phyloP scores from a whole-genome alignment of 2,329 filamentous ascomycete species.

The Stachybotrys chlorohalonatus region DNA sequence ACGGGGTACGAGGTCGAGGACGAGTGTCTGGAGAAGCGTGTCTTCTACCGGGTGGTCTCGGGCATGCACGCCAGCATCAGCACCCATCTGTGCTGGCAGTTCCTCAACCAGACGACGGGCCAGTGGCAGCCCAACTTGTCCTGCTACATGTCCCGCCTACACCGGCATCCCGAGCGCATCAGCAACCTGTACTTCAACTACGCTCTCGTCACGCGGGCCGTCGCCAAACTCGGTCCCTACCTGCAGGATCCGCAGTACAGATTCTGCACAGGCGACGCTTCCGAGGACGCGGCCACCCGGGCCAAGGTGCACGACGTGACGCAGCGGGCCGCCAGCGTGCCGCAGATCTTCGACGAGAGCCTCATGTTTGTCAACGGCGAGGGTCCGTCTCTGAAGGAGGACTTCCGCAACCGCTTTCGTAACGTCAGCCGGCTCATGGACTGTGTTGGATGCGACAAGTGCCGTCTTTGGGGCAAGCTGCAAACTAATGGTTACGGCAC shows the following conservation, averaged over 20 bases:
- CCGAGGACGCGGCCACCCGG: slow-evolving; percentile 72
- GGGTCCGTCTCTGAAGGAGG: slow-evolving; percentile 77
- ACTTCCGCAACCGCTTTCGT: slow-evolving; percentile 94
- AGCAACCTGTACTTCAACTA: slow-evolving; percentile 99
- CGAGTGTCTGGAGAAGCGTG: slow-evolving; percentile 95
- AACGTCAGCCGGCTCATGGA: slow-evolving; percentile 98
- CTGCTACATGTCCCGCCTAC: slow-evolving; percentile 83
- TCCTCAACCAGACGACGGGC: slow-evolving; percentile 89
- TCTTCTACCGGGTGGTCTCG: slow-evolving; percentile 90
- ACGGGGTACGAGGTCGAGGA: slow-evolving; percentile 71
- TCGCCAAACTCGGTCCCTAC: slow-evolving; percentile 81
- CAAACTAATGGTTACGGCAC: slow-evolving; percentile 93
- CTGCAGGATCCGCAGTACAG: slow-evolving; percentile 58
- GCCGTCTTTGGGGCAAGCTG: slow-evolving; percentile 93
- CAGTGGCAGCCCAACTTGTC: slow-evolving; percentile 83
- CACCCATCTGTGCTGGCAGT: slow-evolving; percentile 92
- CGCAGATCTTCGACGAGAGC: slow-evolving; percentile 85
- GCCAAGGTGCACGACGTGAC: slow-evolving; percentile 73
- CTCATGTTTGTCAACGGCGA: slow-evolving; percentile 84
- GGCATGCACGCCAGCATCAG: slow-evolving; percentile 99
- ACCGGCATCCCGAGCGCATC: slow-evolving; percentile 78
- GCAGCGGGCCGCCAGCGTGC: slow-evolving; percentile 56
- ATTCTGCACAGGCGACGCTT: slow-evolving; percentile 81
- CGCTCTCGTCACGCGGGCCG: slow-evolving; percentile 81
- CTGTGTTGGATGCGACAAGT: slow-evolving; percentile 98